A percentile compares a stretch with the other conserved stretches of the same genome.
phyloP scores from a whole-genome alignment of 495 filamentous ascomycete species.

The Daldinia concentrica region DNA sequence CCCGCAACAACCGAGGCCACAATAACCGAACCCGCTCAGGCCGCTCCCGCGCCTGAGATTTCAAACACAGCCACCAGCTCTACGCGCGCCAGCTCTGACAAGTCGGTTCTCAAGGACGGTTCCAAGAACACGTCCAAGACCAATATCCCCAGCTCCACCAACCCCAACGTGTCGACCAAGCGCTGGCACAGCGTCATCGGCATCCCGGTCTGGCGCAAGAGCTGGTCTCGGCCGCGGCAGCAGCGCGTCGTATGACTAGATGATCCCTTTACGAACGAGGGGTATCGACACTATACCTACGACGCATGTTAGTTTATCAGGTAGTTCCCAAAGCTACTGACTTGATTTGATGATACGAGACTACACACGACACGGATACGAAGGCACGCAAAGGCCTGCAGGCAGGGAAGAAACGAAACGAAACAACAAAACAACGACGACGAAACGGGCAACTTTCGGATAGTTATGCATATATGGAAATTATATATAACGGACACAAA shows the following conservation, averaged over 20 bases:
- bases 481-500: background rate
- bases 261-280: background rate
- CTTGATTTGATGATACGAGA: constrained; percentile 1
- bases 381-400: background rate
- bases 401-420: background rate
- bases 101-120: background rate
- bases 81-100: constrained; percentile 15
- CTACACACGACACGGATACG: background rate
- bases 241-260: constrained; percentile 15
- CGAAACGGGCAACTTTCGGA: background rate
- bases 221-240: constrained; percentile 26
- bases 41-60: background rate
- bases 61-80: background rate
- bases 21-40: background rate
- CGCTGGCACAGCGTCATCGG: constrained; percentile 32
- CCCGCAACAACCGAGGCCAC: background rate
- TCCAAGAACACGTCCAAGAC: background rate
- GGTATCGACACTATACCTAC: background rate
- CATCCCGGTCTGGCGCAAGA: constrained; percentile 22
- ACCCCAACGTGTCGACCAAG: background rate
- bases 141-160: constrained; percentile 6
- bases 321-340: background rate
- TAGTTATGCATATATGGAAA: background rate
- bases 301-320: background rate
- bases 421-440: background rate